phyloP scores from a whole-genome alignment of 805 yeast genomes.

The Ogataea ganodermae region DNA sequence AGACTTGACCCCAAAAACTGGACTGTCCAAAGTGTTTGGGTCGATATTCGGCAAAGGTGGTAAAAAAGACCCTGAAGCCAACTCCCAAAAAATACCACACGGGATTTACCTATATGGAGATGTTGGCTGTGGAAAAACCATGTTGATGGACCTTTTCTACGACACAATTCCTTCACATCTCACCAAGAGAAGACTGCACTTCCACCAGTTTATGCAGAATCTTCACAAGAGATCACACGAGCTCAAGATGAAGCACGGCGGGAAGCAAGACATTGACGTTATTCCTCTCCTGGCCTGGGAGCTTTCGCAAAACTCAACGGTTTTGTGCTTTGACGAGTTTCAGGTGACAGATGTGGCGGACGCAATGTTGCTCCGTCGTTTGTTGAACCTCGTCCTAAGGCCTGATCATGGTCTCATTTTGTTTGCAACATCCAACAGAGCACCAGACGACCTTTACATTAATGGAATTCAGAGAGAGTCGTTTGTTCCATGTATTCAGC shows the following conservation, averaged over 20 bases:
- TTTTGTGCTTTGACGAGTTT: constrained; percentile 93
- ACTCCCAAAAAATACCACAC: constrained; percentile 50
- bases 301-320: constrained; percentile 71
- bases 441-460: constrained; percentile 89
- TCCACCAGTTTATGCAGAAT: constrained; percentile 96
- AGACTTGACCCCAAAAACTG: constrained; percentile 51
- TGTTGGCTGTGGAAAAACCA: constrained; percentile 98
- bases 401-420: constrained; percentile 80
- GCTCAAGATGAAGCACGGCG: constrained; percentile 64
- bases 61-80: constrained; percentile 9
- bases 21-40: constrained; percentile 39
- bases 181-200: constrained; percentile 81
- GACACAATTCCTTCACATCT: constrained; percentile 76
- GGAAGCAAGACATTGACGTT: constrained; percentile 69
- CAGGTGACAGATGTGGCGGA: constrained; percentile 99
- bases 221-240: constrained; percentile 86
- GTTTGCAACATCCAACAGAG: constrained; percentile 93
- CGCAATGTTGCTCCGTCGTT: constrained; percentile 89
- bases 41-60: constrained; percentile 31
- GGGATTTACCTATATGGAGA: constrained; percentile 96
- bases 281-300: constrained; percentile 84
- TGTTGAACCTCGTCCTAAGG: constrained; percentile 65
- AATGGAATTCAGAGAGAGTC: constrained; percentile 93
- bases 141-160: constrained; percentile 96
- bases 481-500: constrained; percentile 87